These are phyloP conservation scores for Hyphodiscus sp. DNA, from an alignment of 2,329 filamentous ascomycete genomes.

Conservation along the genomic window DNA sequence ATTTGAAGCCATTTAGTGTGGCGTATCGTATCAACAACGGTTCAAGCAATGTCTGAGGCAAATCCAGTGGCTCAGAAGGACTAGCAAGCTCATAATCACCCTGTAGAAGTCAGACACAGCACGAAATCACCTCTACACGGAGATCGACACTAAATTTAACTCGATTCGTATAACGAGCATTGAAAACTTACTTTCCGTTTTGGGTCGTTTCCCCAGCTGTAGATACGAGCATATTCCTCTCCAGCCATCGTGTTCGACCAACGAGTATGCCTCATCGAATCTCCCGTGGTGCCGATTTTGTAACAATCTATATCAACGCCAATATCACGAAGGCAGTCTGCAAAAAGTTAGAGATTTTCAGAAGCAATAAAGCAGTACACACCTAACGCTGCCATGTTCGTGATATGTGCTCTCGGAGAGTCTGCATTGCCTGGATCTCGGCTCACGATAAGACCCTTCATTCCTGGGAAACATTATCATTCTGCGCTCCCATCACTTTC, in stretches of 20 bases:
- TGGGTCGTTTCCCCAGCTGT: conserved; percentile 43
- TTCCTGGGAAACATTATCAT: conserved; percentile 24
- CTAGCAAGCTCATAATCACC: conserved; percentile 34
- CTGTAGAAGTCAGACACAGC: conserved; percentile 16
- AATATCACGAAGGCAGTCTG: conserved; percentile 39
- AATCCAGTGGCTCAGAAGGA: conserved; percentile 34
- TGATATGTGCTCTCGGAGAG: conserved; percentile 52
- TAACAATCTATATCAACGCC: conserved; percentile 36
- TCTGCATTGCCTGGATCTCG: conserved; percentile 41
- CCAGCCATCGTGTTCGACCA: conserved; percentile 46
- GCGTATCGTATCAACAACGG: conserved; percentile 36
- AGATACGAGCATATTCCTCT: conserved; percentile 40
- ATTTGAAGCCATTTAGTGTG: conserved; percentile 31
- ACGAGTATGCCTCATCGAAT: conserved; percentile 32
- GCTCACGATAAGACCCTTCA: conserved; percentile 47
- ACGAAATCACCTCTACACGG: neutral
- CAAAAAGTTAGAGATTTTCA: no score
- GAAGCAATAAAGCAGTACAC: no score
- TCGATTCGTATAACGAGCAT: neutral
- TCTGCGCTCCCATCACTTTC: neutral
- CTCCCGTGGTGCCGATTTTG: conserved; percentile 15
- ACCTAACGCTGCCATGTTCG: conserved; percentile 43
- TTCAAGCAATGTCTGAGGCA: conserved; percentile 40
- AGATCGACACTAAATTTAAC: no score
- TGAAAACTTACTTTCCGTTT: conserved; percentile 30